Base-by-base conservation (phyloP, 331 rosid species). In the Quercus tomentella region DNA sequence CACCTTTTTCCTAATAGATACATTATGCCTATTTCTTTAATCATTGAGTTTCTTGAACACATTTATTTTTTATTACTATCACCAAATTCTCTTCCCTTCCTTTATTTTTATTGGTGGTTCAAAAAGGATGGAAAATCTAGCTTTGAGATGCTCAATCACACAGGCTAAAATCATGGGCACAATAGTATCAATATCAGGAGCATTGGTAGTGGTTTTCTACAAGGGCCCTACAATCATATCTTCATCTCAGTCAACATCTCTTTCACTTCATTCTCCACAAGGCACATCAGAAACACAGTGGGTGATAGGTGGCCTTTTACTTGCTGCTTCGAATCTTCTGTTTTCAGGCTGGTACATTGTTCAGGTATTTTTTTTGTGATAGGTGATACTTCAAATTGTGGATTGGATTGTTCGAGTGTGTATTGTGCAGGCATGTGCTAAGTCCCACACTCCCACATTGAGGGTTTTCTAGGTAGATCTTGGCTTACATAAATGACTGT, bases 61-160 rank as follows among this genome's bases (percentile, higher is more conserved):
- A 67, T 31, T 35, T 31, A 30, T 18, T 6, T 6, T 67, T 67
- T 45, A 17, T 63, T 14, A 30, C 14, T 43, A 9, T 30, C 45
- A 17, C 17, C 52, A 33, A 22, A 16, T 6, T 33, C 26, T 8
- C 45, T 41, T 62, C 26, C 17, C 17, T 26, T 41, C 58, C 71
- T 41, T 10, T 55, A 15, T 20, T 66, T 66, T 6, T 66, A 33
- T 81, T 37, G 57, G 16, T 70, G 65, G 20, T 22, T 67, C 60
- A 18, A 80, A 75, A 22, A 87, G 90, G 77, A 87, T 87, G 90
- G 88, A 87, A 54, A 79, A 45, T n/a, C 35, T 83, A 31, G 72
- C 63, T 72, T 16, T 68, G 56, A 82, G 82, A 81, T 74, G 86
- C 66, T 70, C 52, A 72, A 82, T 52, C 51, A 79, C 79, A 56